These are phyloP conservation scores for Xanthoconium purpureum DNA, from an alignment of 768 basidiomycete genomes.

Conservation along the genomic window DNA sequence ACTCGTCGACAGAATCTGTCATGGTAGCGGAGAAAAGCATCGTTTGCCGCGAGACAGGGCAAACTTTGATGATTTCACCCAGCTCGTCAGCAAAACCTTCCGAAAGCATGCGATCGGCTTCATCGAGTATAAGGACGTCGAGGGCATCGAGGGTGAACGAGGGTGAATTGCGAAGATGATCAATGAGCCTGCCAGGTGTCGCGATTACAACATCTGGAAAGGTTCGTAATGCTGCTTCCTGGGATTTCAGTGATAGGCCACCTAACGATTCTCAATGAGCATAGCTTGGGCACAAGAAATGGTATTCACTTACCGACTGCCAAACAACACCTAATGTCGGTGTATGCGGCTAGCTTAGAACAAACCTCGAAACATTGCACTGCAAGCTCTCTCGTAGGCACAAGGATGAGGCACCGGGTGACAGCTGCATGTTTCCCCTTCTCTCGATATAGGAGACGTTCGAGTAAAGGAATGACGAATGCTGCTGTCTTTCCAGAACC, in stretches of 20 bases:
- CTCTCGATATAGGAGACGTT: constrained; percentile 89
- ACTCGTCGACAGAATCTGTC: constrained; percentile 93
- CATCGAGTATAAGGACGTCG: constrained; percentile 92
- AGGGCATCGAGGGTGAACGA: constrained; percentile 89
- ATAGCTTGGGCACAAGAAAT: not conserved
- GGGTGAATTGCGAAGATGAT: constrained; percentile 94
- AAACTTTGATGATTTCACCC: constrained; percentile 87
- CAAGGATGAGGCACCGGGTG: constrained; percentile 86
- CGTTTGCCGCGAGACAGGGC: constrained; percentile 86
- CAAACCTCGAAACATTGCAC: constrained; percentile 96
- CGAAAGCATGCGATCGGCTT: constrained; percentile 95
- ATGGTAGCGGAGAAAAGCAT: constrained; percentile 99
- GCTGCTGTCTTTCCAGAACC: constrained; percentile 99
- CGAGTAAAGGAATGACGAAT: constrained; percentile 91
- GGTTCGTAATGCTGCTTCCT: constrained; percentile 80
- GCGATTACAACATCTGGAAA: constrained; percentile 94
- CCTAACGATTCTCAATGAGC: constrained; percentile 42
- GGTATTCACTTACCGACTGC: constrained; percentile 67
- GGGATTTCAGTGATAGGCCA: constrained; percentile 90
- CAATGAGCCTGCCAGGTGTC: constrained; percentile 96
- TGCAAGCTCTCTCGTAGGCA: constrained; percentile 93
- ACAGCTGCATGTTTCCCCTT: constrained; percentile 83
- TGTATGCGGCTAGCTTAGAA: constrained; percentile 76
- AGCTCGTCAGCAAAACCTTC: constrained; percentile 96
- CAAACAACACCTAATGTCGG: constrained; percentile 89